Evolutionary conservation across 345 rosid species (phyloP).

Genomic region (Ceriops zippeliana): DNA sequence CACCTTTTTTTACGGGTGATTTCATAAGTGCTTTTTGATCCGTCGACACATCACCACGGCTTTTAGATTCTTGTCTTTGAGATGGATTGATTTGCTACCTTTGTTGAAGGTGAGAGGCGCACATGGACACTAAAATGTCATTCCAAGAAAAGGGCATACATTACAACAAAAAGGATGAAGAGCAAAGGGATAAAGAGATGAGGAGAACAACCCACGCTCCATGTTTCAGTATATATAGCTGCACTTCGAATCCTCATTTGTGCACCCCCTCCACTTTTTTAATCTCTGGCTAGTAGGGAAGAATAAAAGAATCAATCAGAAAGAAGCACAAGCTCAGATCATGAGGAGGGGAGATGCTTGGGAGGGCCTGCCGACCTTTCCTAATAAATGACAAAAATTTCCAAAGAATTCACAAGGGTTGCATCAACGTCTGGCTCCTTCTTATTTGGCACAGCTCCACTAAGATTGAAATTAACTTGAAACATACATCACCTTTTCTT

Average conservation of each 20-base stretch:
- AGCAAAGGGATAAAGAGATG: neutral
- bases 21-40: neutral
- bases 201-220: neutral
- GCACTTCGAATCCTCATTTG: slow-evolving; percentile 1
- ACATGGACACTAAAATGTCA: neutral
- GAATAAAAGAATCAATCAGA: slow-evolving; percentile 1
- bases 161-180: neutral
- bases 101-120: slow-evolving; percentile 20
- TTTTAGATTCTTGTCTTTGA: neutral
- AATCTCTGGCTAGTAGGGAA: neutral
- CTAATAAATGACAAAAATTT: slow-evolving; percentile 27
- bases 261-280: neutral
- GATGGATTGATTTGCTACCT: neutral
- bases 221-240: neutral
- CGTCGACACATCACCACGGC: neutral
- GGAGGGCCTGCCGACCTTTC: slow-evolving; percentile 8
- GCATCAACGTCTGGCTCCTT: slow-evolving; percentile 22
- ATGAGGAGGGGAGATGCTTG: neutral
- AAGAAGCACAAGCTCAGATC: slow-evolving; percentile 2
- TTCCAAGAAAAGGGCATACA: neutral
- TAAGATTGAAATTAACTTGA: neutral
- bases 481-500: neutral
- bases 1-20: neutral
- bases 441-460: slow-evolving; percentile 29
- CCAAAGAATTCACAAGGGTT: slow-evolving; percentile 24